Evolutionary conservation across 2,329 filamentous ascomycete genomes (phyloP), one percentile per base, ranked within the genome.

Genomic region (Nigrospora sphaerica): DNA sequence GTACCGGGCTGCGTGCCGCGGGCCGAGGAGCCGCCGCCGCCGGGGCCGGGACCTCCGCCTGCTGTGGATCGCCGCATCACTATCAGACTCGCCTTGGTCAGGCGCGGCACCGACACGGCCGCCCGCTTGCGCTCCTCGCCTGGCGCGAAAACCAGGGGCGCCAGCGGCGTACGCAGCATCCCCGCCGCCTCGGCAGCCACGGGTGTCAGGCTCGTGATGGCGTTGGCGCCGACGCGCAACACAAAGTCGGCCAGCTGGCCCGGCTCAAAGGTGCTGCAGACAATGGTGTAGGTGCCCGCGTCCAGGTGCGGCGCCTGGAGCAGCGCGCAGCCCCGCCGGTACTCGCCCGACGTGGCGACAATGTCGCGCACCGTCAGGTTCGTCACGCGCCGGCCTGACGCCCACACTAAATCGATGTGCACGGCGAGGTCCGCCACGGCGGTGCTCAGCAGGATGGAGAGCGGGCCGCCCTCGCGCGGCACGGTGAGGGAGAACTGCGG

Each of bases 221-320:
- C 70, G 45, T 76, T 80, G 32, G 85, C 83, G 40, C 83, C 82
- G n/a, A 96, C 74, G 47, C 82, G 80, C 10, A 98, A 72, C 1
- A 75, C 80, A 59, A 95, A 97, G 42, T 75, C 74, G 4, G 86
- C 87, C 1, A 80, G 71, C 59, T 95, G 88, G 10, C 85, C 85
- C 0, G 85, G 77, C 52, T 95, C 89, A 62, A 95, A 97, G 0
- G 92, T 95, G 3, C 89, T 95, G 61, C 86, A 92, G 7, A 96
- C 85, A 46, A 95, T 75, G 0, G 88, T 96, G 64, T 97, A 98
- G 0, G 74, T 74, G 0, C 92, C 92, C 1, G 80, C 69, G 35
- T 83, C 80, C 16, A 95, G 68, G 17, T 70, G 52, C 58, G 57
- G 63, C 54, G 78, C 68, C 51, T 87, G 79, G 3, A 85, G 83